These are phyloP conservation scores for Brettanomyces nanus DNA, from an alignment of 805 yeast species.

Conservation along the genomic window DNA sequence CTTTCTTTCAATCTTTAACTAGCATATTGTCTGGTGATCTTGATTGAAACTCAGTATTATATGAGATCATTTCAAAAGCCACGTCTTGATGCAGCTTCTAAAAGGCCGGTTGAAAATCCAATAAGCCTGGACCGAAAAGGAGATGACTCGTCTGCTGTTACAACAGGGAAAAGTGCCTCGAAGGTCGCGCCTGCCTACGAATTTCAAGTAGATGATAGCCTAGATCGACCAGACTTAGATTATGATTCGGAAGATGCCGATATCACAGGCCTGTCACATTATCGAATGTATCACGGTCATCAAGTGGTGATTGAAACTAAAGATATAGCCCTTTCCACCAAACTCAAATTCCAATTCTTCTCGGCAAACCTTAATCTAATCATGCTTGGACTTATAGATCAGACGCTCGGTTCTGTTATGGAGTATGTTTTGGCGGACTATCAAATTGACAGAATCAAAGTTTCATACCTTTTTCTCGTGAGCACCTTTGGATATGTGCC, in stretches of 20 bases:
- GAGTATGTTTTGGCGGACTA: slow-evolving; percentile 44
- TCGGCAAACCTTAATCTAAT: slow-evolving; percentile 32
- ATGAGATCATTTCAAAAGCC: no score
- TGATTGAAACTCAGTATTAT: no score
- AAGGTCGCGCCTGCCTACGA: background rate
- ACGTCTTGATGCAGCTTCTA: no score
- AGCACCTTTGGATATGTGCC: slow-evolving; percentile 47
- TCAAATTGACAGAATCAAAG: slow-evolving; percentile 36
- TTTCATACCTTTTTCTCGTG: slow-evolving; percentile 43
- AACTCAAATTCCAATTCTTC: slow-evolving; percentile 36
- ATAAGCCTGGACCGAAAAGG: no score
- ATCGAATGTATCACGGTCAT: slow-evolving; percentile 14
- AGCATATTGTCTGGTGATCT: no score
- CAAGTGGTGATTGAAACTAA: slow-evolving; percentile 27
- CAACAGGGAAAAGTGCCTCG: no score
- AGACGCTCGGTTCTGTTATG: slow-evolving; percentile 51
- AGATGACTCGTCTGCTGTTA: no score
- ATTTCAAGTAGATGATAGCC: slow-evolving; percentile 6
- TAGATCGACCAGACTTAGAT: no score
- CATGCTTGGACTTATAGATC: slow-evolving; percentile 50
- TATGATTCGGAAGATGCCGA: slow-evolving; percentile 4
- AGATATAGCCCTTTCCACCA: slow-evolving; percentile 30
- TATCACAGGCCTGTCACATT: background rate
- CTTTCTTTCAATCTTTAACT: no score
- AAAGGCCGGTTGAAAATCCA: no score